Conservation (phyloP, 2,329 filamentous ascomycete genomes). For the Basipetospora sp. region DNA sequence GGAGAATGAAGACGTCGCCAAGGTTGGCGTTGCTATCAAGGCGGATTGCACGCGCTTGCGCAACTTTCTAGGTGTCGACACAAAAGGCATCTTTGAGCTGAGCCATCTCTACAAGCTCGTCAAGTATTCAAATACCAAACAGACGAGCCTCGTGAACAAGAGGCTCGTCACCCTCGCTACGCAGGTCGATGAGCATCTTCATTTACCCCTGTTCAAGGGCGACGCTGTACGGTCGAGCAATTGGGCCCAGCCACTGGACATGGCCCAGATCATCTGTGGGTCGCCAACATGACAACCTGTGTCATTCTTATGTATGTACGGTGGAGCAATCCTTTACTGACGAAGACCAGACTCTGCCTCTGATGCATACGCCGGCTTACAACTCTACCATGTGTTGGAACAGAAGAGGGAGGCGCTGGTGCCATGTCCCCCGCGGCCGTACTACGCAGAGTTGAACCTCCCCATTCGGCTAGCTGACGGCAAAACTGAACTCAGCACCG, state of each 20-base stretch:
- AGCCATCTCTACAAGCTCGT: constrained; percentile 70
- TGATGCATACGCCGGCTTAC: constrained; percentile 66
- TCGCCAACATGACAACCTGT: constrained; percentile 8
- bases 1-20: constrained; percentile 53
- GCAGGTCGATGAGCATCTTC: constrained; percentile 57
- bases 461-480: constrained; percentile 45
- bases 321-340: neutral
- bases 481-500: constrained; percentile 14
- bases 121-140: constrained; percentile 40
- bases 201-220: constrained; percentile 63
- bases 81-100: constrained; percentile 60
- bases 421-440: constrained; percentile 57
- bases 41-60: constrained; percentile 55
- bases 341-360: constrained; percentile 53
- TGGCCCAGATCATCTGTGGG: constrained; percentile 57
- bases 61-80: constrained; percentile 49
- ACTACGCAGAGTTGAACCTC: constrained; percentile 49
- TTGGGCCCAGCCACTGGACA: constrained; percentile 51
- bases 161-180: constrained; percentile 48
- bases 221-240: constrained; percentile 53
- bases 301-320: too few relatives aligned
- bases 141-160: constrained; percentile 46
- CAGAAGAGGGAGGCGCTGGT: constrained; percentile 48
- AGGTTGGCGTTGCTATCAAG: constrained; percentile 63
- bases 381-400: constrained; percentile 60